phyloP scores from a whole-genome alignment of 2,329 filamentous ascomycete species.

The Hysterium pulicare region DNA sequence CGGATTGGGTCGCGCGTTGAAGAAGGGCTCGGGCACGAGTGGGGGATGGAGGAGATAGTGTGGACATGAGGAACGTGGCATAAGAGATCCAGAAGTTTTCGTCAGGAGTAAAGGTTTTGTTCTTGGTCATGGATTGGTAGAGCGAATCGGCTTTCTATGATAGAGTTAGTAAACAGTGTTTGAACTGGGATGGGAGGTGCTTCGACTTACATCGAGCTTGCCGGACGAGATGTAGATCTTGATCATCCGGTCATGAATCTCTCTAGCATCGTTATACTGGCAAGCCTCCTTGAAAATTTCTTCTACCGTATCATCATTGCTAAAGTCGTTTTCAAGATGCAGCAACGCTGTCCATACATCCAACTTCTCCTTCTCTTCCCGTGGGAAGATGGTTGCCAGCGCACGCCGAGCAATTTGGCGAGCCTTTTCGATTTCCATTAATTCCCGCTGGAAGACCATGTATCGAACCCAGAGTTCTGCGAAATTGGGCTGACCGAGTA shows the following conservation, averaged over 20 bases:
- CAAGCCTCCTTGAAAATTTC: constrained; percentile 88
- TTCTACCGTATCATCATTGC: constrained; percentile 76
- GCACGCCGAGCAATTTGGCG: constrained; percentile 88
- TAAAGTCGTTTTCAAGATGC: constrained; percentile 90
- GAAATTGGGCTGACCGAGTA: constrained; percentile 90
- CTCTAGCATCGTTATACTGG: constrained; percentile 87
- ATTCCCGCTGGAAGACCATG: constrained; percentile 97
- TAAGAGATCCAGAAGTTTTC: constrained; percentile 91
- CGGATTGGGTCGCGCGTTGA: constrained; percentile 77
- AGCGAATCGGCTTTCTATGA: constrained; percentile 78
- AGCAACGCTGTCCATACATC: constrained; percentile 94
- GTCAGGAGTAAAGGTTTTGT: constrained; percentile 71
- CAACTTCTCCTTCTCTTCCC: constrained; percentile 87
- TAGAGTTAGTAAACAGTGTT: constrained; percentile 7
- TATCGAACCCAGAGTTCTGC: constrained; percentile 92
- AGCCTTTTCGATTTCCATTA: constrained; percentile 84
- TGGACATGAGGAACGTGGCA: constrained; percentile 84
- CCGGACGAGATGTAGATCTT: constrained; percentile 94
- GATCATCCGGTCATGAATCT: constrained; percentile 82
- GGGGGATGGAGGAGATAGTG: constrained; percentile 64
- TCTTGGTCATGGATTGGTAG: constrained; percentile 84
- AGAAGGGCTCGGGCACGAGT: constrained; percentile 76
- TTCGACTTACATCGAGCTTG: constrained; percentile 68
- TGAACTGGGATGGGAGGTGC: background rate
- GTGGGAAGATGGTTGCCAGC: constrained; percentile 83